A percentile compares a stretch with the other conserved stretches of the same genome.
Conservation (phyloP, 176 grass and related monocot genomes). For the Zea luxurians region DNA sequence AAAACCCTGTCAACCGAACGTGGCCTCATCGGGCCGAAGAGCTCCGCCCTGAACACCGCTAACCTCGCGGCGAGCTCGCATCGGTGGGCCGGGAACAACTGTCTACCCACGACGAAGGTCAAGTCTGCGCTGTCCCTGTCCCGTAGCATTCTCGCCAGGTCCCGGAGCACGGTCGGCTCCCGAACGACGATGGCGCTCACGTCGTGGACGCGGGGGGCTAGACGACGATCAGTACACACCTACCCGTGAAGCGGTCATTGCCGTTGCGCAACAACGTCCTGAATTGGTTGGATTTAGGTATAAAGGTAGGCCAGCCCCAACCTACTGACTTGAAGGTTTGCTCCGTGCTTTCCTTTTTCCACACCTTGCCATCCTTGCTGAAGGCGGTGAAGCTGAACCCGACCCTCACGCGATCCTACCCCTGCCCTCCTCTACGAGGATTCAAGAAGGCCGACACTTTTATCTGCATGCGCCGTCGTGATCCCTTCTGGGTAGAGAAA, state of each 20-base stretch:
- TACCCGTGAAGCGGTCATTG: neutral
- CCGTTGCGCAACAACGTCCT: accelerated
- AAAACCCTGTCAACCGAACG: too few species aligned
- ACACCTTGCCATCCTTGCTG: neutral
- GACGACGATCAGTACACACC: neutral
- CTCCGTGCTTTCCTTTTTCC: neutral
- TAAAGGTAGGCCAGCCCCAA: accelerated
- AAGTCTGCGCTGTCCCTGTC: conserved; percentile 6
- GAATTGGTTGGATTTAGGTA: neutral
- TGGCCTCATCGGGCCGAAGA: conserved; percentile 26
- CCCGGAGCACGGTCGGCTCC: neutral
- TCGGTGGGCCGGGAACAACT: conserved; percentile 28
- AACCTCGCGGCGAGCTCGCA: conserved; percentile 33
- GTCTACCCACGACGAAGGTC: conserved; percentile 10
- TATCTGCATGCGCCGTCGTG: neutral
- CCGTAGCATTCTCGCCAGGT: conserved; percentile 1
- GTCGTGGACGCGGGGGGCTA: neutral
- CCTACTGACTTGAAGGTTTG: neutral
- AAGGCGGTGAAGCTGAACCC: conserved; percentile 1
- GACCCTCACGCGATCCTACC: neutral
- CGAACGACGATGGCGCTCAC: neutral
- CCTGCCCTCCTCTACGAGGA: neutral
- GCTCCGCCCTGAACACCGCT: conserved; percentile 31
- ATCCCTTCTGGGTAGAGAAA: conserved; percentile 29
- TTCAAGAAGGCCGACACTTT: neutral